Conservation (phyloP, 1,284 basidiomycete genomes). For the Sanghuangporus sanghuang region DNA sequence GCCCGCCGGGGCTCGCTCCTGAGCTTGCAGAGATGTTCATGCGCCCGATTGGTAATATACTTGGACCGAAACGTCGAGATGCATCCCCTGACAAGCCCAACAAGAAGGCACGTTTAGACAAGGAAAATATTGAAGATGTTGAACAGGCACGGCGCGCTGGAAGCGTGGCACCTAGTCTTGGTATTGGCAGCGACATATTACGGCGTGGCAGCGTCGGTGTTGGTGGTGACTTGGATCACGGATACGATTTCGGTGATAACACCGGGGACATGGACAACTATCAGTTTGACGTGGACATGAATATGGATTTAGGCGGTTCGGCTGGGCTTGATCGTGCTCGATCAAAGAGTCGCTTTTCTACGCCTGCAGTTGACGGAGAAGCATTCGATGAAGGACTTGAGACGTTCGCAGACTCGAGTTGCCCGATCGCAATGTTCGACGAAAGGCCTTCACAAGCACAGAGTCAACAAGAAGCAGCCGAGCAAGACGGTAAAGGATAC, state of each 20-base stretch:
- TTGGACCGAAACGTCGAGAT: constrained; percentile 48
- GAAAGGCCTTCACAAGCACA: constrained; percentile 48
- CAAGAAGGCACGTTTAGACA: constrained; percentile 58
- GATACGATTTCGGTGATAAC: constrained; percentile 54
- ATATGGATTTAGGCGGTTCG: constrained; percentile 21
- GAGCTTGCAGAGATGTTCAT: constrained; percentile 82
- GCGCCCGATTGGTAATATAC: constrained; percentile 56
- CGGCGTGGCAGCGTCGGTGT: constrained; percentile 46
- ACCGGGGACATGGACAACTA: constrained; percentile 54
- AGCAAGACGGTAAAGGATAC: constrained; percentile 66
- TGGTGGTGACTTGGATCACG: constrained; percentile 33
- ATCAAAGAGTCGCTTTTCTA: constrained; percentile 58
- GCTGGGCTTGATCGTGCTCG: constrained; percentile 35
- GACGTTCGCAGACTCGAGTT: constrained; percentile 62
- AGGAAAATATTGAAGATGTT: constrained; percentile 41
- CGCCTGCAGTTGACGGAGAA: constrained; percentile 53
- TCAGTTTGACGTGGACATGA: constrained; percentile 48
- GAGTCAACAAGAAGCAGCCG: constrained; percentile 32
- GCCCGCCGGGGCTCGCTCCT: constrained; percentile 75
- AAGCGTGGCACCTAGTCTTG: constrained; percentile 40
- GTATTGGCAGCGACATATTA: constrained; percentile 44
- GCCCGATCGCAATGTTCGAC: constrained; percentile 84
- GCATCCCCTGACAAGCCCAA: constrained; percentile 49
- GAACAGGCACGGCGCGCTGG: constrained; percentile 64
- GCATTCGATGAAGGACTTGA: constrained; percentile 51